Evolutionary conservation across 2,329 filamentous ascomycete genomes (phyloP), one percentile per base, ranked within the genome.

Genomic region (Beauveria varroae): DNA sequence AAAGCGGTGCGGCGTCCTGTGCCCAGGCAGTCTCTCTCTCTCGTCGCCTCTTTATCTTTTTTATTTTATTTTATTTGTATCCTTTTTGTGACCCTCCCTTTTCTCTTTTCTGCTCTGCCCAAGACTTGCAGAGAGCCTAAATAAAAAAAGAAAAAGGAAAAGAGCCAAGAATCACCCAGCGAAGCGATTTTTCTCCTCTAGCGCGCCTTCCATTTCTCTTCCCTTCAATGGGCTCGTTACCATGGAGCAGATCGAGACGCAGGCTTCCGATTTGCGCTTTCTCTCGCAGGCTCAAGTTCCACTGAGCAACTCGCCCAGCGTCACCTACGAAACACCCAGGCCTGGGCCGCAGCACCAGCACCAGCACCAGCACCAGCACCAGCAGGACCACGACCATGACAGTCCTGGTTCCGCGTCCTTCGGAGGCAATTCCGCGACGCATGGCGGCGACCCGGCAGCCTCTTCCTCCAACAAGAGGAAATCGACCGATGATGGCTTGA

Each of bases 211-310:
- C 18, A 12, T 22, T 28, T 18, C 34, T 10, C 14, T 10, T n/a
- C 18, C 37, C 56, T 44, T 41, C 55, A 58, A 58, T 58, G 55
- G 55, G 55, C 30, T 34, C 43, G 28, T 49, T 57, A 64, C 57
- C 61, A 83, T 83, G 81, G 80, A 83, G 68, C 79, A 79, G 69
- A 78, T 83, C 66, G 79, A 82, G 68, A 77, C 75, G 62, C 81
- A 83, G 72, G 79, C 77, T 64, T 80, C 76, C 70, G 81, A 83
- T 73, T 71, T 83, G 73, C 78, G 79, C 67, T 81, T 78, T 67
- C 73, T 83, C 67, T 73, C 76, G 37, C 74, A 78, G 68, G 73
- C 74, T 60, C 70, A 71, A 62, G 69, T 73, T 63, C 67, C 69
- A 57, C 63, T 68, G 60, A 69, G 67, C 50, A 68, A 69, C 60